A percentile compares a stretch with the other conserved stretches of the same genome.
These are phyloP conservation scores for Rehmannia glutinosa DNA, from an alignment of 257 asterid genomes.

Conservation along the genomic window DNA sequence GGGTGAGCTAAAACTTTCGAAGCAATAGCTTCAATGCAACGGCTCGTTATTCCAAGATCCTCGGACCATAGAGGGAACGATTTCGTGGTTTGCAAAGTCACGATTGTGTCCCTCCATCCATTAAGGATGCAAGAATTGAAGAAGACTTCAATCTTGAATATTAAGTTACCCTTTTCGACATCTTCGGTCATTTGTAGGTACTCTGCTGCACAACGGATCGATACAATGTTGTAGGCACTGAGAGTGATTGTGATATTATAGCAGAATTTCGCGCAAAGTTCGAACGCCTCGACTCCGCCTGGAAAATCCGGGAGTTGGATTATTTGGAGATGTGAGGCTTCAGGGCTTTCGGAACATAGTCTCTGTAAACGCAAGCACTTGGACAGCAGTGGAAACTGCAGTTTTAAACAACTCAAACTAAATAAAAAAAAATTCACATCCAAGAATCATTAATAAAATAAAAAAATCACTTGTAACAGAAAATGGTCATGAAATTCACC, in stretches of 20 bases:
- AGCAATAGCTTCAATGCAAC: constrained; percentile 59
- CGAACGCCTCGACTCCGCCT: too few relatives aligned
- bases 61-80: constrained; percentile 55
- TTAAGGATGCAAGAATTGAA: constrained; percentile 68
- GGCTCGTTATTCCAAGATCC: constrained; percentile 58
- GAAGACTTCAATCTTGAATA: constrained; percentile 65
- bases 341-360: too few relatives aligned
- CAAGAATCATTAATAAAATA: neutral
- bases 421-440: neutral
- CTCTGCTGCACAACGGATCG: constrained; percentile 72
- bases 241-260: constrained; percentile 80
- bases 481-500: constrained; percentile 34
- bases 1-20: neutral
- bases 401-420: neutral
- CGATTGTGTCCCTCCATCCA: constrained; percentile 70
- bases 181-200: constrained; percentile 84
- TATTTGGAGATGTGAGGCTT: too few relatives aligned
- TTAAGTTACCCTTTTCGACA: constrained; percentile 70
- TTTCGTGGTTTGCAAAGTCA: constrained; percentile 63
- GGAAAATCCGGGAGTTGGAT: too few relatives aligned
- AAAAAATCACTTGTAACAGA: too few relatives aligned
- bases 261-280: too few relatives aligned
- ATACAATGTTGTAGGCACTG: constrained; percentile 77
- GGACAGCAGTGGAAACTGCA: constrained; percentile 90
- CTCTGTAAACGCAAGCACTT: too few relatives aligned